These are phyloP conservation scores for Syzygium aqueum DNA, from an alignment of 345 rosid species.

Conservation along the genomic window DNA sequence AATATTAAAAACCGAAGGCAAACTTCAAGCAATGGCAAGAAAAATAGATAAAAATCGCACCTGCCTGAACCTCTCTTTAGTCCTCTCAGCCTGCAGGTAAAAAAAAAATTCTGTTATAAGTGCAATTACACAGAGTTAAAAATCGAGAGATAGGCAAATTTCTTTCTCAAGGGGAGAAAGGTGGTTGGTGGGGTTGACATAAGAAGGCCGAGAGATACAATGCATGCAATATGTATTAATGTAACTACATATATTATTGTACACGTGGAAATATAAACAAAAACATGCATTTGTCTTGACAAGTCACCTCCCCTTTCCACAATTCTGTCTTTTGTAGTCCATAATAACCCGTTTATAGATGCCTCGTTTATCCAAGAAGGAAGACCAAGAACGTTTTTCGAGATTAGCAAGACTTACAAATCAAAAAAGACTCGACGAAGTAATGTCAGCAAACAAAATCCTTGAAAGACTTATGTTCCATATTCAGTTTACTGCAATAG, in stretches of 20 bases:
- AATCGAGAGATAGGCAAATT: background rate
- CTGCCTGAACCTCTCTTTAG: slow-evolving; percentile 63
- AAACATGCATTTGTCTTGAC: background rate
- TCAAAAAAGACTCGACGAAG: background rate
- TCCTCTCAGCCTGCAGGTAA: slow-evolving; percentile 50
- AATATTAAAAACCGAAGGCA: background rate
- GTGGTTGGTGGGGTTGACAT: background rate
- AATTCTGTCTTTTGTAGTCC: background rate
- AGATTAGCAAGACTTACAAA: background rate
- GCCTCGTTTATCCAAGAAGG: background rate
- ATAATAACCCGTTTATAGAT: background rate
- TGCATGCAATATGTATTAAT: background rate
- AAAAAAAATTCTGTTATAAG: background rate
- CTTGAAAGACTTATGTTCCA: background rate
- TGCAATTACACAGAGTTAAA: background rate
- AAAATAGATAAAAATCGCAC: slow-evolving; percentile 13
- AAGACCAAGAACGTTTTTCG: background rate
- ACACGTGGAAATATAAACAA: background rate
- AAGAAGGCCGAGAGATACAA: background rate
- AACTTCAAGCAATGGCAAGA: background rate
- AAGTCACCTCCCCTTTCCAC: background rate
- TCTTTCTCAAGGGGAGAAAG: background rate
- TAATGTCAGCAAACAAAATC: background rate
- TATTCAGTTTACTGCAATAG: background rate
- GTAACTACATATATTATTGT: background rate